Evolutionary conservation across 257 asterid genomes (phyloP).

Genomic region (Leptodermis oblonga): DNA sequence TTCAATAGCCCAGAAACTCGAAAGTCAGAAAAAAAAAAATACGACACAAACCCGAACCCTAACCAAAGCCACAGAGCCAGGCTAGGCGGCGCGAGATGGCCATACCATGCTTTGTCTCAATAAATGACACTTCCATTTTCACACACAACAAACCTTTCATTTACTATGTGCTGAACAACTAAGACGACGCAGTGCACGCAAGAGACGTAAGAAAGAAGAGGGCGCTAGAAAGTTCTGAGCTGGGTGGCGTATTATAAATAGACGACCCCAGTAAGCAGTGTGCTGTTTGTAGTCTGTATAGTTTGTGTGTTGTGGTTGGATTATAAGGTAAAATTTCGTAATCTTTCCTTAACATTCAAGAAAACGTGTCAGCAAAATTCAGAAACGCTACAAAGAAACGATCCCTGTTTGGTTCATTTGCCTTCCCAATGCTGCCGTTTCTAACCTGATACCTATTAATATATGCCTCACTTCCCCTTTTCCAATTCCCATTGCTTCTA

Average conservation of each 20-base stretch:
- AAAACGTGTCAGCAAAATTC: slow-evolving; percentile 23
- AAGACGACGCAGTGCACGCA: neutral
- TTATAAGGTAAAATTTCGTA: no score
- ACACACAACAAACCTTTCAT: no score
- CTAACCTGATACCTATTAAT: slow-evolving; percentile 12
- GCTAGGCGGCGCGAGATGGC: no score
- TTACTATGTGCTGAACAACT: neutral
- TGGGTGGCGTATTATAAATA: neutral
- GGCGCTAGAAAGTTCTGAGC: neutral
- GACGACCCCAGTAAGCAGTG: neutral
- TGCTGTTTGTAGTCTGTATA: no score
- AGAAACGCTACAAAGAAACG: slow-evolving; percentile 1
- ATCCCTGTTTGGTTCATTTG: slow-evolving; percentile 22
- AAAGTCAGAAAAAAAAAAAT: no score
- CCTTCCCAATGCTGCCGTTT: slow-evolving; percentile 14
- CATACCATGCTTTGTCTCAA: neutral
- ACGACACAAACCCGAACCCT: no score
- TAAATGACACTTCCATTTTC: neutral
- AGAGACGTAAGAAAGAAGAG: neutral
- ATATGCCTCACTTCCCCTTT: slow-evolving; percentile 5
- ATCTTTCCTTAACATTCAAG: slow-evolving; percentile 11
- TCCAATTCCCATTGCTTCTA: neutral
- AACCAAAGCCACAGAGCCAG: no score
- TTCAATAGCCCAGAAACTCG: no score
- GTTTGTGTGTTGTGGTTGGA: no score